Evolutionary conservation across 2,329 filamentous ascomycete genomes (phyloP), one percentile per base, ranked within the genome.

Genomic region (Tothia fuscella): DNA sequence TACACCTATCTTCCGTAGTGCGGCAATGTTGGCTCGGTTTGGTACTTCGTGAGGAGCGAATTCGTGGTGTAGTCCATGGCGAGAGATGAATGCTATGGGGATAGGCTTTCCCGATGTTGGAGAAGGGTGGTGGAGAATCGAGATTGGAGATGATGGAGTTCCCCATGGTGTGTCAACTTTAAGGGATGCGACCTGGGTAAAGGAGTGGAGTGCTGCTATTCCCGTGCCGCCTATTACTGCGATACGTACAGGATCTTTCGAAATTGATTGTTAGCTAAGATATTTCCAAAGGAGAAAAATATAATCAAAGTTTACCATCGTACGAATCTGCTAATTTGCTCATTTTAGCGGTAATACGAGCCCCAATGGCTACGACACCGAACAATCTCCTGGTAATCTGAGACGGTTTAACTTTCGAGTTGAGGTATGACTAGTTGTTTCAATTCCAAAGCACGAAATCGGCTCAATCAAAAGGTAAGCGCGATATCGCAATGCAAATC

Each of bases 11-110:
- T 76, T 79, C 50, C 91, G 80, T 48, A 98, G 72, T n/a, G 91
- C 91, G n/a, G 91, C 89, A 55, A 98, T 93, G 69, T 96, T 98
- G 63, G 91, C 91, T 49, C 85, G 85, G 50, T 80, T 76, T 46
- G 88, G 87, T n/a, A 98, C 83, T 65, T 98, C 91, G 58, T 95
- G 88, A 0, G 91, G 91, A 5, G 88, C 86, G 51, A 83, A 72
- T 63, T 95, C 76, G 68, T 98, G 91, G 73, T 91, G 72, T 10
- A 78, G 60, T 50, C 91, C 91, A 64, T 98, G 91, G 33, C 91
- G 86, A 48, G 88, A 86, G 51, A 98, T 76, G 70, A 98, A 98
- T 43, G 91, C 91, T 48, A 98, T 66, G 12, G 75, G 70, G 35
- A 76, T 71, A 6, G 67, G 66, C 51, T 71, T 66, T 52, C 70